Conservation (phyloP, 164 flowering plant genomes). For the Vitis rotundifolia region DNA sequence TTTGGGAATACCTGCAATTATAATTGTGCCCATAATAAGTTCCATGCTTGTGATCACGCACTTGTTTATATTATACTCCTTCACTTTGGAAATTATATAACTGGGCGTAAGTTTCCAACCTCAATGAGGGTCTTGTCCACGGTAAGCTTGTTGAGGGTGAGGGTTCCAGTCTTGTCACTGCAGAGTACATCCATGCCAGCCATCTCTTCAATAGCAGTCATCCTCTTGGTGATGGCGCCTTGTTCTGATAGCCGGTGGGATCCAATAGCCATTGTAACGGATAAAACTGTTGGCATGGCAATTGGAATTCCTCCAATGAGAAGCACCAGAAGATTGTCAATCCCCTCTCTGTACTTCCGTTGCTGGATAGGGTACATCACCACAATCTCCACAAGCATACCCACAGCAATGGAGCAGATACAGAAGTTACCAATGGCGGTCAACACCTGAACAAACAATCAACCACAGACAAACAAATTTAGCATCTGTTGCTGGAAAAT, state of each 20-base stretch:
- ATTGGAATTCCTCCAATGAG: conserved; percentile 97
- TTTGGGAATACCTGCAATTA: conserved; percentile 49
- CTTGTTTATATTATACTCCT: too few species aligned
- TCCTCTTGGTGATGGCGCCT: conserved; percentile 97
- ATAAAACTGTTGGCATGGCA: conserved; percentile 94
- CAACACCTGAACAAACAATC: conserved; percentile 49
- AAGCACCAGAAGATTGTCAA: conserved; percentile 79
- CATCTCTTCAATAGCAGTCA: conserved; percentile 99
- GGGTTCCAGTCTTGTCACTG: conserved; percentile 96
- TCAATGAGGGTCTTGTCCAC: conserved; percentile 64
- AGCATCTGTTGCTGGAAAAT: too few species aligned
- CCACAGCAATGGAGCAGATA: conserved; percentile 75
- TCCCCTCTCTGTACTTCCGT: conserved; percentile 74
- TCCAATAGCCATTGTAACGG: conserved; percentile 96
- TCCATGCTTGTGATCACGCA: neutral
- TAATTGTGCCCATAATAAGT: neutral
- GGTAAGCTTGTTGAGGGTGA: conserved; percentile 88
- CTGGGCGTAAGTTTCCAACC: conserved; percentile 20
- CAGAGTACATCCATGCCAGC: conserved; percentile 96
- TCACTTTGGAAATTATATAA: neutral
- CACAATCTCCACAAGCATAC: conserved; percentile 73
- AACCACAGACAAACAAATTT: neutral
- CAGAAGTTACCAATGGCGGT: conserved; percentile 93
- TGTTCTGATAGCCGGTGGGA: conserved; percentile 85
- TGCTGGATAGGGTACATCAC: conserved; percentile 80